Evolutionary conservation across 164 flowering plant species (phyloP), one percentile per base, ranked within the genome.

Genomic region (Santalum album): DNA sequence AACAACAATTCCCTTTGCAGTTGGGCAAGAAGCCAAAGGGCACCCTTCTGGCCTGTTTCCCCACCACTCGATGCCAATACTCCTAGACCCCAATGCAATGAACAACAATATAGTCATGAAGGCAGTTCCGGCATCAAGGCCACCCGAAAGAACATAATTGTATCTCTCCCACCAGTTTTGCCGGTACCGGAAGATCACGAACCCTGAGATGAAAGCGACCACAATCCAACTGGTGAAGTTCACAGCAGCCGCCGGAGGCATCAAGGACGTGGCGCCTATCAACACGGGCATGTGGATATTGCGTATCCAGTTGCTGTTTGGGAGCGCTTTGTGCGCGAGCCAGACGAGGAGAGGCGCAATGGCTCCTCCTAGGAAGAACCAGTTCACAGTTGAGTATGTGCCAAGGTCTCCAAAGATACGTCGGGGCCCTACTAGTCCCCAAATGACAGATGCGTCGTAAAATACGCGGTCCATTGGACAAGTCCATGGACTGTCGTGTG

Each of bases 141-240:
- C 71, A 20, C 71, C 67, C 1, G 71, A 67, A 15, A 67, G 71
- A 11, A 67, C 60, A 39, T 67, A 67, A 25, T 67, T 67, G 25
- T 62, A 39, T 9, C 71, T 36, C 36, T 67, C 55, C 71, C 71
- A 67, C 60, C 49, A 58, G 0, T 54, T 54, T 21, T 57, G 63
- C 16, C 63, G 32, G 27, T 67, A 67, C 25, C 59, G 40, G 25
- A 34, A 67, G 27, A 58, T 43, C 5, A 67, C 59, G 39, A 20
- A 67, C 0, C 71, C 71, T 0, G 63, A 67, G 6, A 67, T 6
- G 20, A 67, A 67, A 0, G 51, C 71, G 2, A 54, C 57, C 1
- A 67, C 15, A 7, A 67, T 54, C 71, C 71, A 67, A 25, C 67
- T 50, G 2, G 63, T 62, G 64, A 47, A 67, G 51, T 67, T 67